phyloP scores from a whole-genome alignment of 225 moss, liverwort and hornwort genomes.

The Neckera pumila region DNA sequence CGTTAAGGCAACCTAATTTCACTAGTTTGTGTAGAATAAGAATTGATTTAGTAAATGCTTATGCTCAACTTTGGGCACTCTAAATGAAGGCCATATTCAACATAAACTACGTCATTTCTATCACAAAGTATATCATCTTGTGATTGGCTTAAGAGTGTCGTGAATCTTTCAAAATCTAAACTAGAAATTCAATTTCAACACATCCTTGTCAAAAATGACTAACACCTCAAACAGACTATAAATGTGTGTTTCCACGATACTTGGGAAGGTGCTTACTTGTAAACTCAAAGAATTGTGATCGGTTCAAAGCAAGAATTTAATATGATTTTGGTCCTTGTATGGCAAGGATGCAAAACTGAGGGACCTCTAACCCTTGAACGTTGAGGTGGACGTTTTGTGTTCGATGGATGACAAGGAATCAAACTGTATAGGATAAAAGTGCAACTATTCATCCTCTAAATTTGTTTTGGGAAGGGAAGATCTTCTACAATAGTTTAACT shows the following conservation, averaged over 20 bases:
- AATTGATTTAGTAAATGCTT: background rate
- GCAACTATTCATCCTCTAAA: too few species aligned
- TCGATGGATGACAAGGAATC: too few species aligned
- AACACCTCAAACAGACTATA: background rate
- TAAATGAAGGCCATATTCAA: background rate
- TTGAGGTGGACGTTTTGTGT: too few species aligned
- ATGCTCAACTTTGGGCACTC: background rate
- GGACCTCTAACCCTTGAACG: too few species aligned
- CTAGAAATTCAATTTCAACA: background rate
- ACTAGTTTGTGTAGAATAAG: too few species aligned
- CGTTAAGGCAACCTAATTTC: too few species aligned
- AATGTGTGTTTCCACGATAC: background rate
- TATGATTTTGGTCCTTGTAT: too few species aligned
- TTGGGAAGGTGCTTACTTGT: too few species aligned
- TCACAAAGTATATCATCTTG: background rate
- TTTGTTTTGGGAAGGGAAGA: too few species aligned
- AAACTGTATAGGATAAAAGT: too few species aligned
- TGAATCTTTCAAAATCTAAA: background rate
- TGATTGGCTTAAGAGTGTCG: background rate
- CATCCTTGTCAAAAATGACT: background rate
- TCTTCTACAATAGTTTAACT: too few species aligned
- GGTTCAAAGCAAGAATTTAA: background rate
- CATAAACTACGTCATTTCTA: too few species aligned
- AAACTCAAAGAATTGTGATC: background rate
- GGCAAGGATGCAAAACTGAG: background rate